Conservation (phyloP, 352 stramenopile species). For the Phytophthora fragariaefolia region DNA sequence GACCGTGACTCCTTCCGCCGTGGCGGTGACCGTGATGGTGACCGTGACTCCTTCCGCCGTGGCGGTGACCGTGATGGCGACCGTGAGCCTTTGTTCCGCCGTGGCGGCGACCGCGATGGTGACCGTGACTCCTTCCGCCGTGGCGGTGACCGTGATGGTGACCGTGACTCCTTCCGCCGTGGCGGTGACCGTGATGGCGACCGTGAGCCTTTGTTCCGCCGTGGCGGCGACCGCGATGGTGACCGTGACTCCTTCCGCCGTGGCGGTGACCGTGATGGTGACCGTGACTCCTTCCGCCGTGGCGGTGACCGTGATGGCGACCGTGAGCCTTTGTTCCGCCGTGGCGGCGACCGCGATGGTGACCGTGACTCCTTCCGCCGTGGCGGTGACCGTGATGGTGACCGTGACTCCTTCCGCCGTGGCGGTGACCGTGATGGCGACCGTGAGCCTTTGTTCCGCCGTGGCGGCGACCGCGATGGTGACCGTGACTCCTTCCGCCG, state of each 20-base stretch:
- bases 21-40: slow-evolving; percentile 39
- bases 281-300: slow-evolving; percentile 16
- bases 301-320: no score
- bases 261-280: slow-evolving; percentile 39
- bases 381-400: slow-evolving; percentile 39
- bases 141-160: slow-evolving; percentile 39
- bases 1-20: slow-evolving; percentile 24
- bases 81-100: slow-evolving; percentile 2
- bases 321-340: slow-evolving; percentile 10
- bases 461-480: slow-evolving; percentile 33
- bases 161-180: slow-evolving; percentile 15
- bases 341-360: slow-evolving; percentile 33
- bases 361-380: slow-evolving; percentile 17
- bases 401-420: slow-evolving; percentile 63
- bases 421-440: no score
- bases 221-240: slow-evolving; percentile 31
- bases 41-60: slow-evolving; percentile 15
- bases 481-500: slow-evolving; percentile 17
- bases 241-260: slow-evolving; percentile 24
- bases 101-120: slow-evolving; percentile 31
- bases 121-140: slow-evolving; percentile 24
- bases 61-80: slow-evolving; percentile 24
- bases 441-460: slow-evolving; percentile 10
- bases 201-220: slow-evolving; percentile 2
- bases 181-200: slow-evolving; percentile 24